These are phyloP conservation scores for Fusarium zealandicum DNA, from an alignment of 2,329 filamentous ascomycete genomes.

Conservation along the genomic window DNA sequence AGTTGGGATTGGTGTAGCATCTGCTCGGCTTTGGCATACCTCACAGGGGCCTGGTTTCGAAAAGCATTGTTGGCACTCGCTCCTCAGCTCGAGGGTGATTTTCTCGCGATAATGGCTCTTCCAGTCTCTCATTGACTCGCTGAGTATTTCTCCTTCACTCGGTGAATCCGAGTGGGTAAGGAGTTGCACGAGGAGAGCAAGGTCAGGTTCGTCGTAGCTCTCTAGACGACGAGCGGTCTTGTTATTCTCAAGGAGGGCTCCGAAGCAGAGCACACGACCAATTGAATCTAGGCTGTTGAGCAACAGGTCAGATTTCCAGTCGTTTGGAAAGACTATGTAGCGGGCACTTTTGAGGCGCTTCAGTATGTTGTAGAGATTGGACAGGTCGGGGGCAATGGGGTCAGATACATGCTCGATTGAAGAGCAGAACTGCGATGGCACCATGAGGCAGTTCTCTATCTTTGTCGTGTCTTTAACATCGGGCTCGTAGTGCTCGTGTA, in stretches of 20 bases:
- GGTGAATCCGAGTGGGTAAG: neutral
- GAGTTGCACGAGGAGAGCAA: slow-evolving; percentile 21
- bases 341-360: neutral
- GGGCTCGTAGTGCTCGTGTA: slow-evolving; percentile 15
- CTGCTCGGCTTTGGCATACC: neutral
- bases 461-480: slow-evolving; percentile 1
- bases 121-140: neutral
- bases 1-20: slow-evolving; percentile 1
- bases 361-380: slow-evolving; percentile 20
- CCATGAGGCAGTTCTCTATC: slow-evolving; percentile 18
- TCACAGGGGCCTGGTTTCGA: neutral
- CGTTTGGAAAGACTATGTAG: slow-evolving; percentile 3
- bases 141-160: neutral
- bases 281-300: neutral
- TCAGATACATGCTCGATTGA: slow-evolving; percentile 16
- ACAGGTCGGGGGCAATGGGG: slow-evolving; percentile 21
- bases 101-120: slow-evolving; percentile 5
- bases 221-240: slow-evolving; percentile 1
- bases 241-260: slow-evolving; percentile 8
- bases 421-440: slow-evolving; percentile 17
- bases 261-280: slow-evolving; percentile 24
- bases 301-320: slow-evolving; percentile 4
- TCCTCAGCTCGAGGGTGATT: slow-evolving; percentile 6
- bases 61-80: slow-evolving; percentile 5
- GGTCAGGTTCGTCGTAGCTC: slow-evolving; percentile 10